Percentiles rank a stretch among this genome's conserved stretches.
Conservation (phyloP, 495 filamentous ascomycete species). For the Neurospora sp. region DNA sequence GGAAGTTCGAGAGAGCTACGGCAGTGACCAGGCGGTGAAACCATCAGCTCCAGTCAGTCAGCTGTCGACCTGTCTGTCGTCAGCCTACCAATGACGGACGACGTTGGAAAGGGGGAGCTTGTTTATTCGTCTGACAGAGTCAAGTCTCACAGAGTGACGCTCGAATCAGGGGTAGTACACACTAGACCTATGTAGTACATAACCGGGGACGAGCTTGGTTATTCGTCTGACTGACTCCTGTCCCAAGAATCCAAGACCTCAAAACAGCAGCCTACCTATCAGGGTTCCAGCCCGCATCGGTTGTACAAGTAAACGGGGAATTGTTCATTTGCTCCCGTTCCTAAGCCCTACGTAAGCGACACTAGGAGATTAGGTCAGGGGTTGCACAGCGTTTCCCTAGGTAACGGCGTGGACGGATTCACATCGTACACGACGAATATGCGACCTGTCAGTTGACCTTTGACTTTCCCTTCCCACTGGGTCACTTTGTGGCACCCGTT, state of each 20-base stretch:
- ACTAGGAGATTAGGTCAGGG: no score
- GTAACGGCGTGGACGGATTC: no score
- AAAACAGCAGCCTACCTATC: no score
- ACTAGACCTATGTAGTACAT: no score
- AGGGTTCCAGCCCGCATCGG: no score
- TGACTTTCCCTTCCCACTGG: background rate
- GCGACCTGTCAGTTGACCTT: background rate
- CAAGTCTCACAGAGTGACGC: background rate
- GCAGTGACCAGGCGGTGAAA: background rate
- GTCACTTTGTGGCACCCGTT: background rate
- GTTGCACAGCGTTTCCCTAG: background rate
- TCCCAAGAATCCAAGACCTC: no score
- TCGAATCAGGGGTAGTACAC: background rate
- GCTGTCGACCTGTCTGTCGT: background rate
- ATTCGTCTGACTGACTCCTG: background rate
- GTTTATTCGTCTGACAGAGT: background rate
- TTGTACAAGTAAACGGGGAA: no score
- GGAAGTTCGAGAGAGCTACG: no score
- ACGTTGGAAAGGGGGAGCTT: background rate
- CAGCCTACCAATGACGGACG: background rate
- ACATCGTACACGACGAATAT: background rate
- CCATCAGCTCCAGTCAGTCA: background rate
- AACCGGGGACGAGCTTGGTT: background rate
- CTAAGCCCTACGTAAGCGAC: background rate
- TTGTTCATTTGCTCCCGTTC: no score